Conservation (phyloP, 306 rosid species). For the Lablab purpureus region DNA sequence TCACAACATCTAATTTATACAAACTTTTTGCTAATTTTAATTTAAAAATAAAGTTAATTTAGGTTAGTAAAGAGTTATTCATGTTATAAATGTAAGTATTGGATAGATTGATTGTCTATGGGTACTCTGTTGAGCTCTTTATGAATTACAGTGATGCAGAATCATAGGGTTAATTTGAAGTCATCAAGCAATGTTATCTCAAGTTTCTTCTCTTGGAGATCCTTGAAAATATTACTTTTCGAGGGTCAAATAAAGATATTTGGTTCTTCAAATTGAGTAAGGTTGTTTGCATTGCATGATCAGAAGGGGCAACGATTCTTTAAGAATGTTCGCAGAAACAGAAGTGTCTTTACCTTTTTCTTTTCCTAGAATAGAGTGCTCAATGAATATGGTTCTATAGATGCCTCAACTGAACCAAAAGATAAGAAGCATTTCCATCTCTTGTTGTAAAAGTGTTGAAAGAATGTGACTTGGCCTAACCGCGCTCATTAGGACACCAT, state of each 20-base stretch:
- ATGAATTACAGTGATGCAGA: background rate
- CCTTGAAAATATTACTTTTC: constrained; percentile 26
- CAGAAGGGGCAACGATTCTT: background rate
- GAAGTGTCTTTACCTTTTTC: constrained; percentile 1
- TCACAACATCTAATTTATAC: too few species aligned
- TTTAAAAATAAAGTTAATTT: too few species aligned
- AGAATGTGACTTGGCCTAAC: constrained; percentile 38
- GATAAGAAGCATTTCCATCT: constrained; percentile 33
- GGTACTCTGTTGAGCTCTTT: background rate
- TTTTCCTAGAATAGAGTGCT: background rate
- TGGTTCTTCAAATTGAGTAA: constrained; percentile 8
- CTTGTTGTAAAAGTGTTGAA: constrained; percentile 32
- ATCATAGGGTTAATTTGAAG: background rate
- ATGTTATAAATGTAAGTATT: too few species aligned
- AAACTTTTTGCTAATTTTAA: too few species aligned
- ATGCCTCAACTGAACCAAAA: constrained; percentile 21
- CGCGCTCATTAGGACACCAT: constrained; percentile 43
- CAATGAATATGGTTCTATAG: background rate
- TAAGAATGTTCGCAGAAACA: constrained; percentile 35
- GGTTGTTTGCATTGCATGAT: constrained; percentile 21
- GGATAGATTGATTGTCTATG: too few species aligned
- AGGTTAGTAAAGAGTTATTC: too few species aligned
- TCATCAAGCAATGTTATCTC: constrained; percentile 19
- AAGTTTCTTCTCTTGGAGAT: constrained; percentile 47
- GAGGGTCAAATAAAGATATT: constrained; percentile 28